Percentiles rank a stretch among this genome's conserved stretches.
phyloP scores from a whole-genome alignment of 495 filamentous ascomycete species.

The Parmelia sp. region DNA sequence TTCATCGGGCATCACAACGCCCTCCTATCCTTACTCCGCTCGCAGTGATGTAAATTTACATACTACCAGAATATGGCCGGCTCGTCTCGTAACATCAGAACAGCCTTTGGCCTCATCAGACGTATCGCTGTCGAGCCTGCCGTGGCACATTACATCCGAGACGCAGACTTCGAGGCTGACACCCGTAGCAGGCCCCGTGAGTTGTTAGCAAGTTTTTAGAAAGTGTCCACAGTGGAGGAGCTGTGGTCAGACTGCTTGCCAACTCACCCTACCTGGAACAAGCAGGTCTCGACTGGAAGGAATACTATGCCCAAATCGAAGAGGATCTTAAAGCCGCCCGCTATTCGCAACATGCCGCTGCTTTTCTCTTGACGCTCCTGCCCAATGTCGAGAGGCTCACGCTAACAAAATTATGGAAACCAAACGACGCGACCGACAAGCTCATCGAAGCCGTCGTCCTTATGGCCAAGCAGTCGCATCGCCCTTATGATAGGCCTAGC shows the following conservation, averaged over 20 bases:
- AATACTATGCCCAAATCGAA: conserved; percentile 31
- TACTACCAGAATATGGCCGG: conserved; percentile 19
- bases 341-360: conserved; percentile 35
- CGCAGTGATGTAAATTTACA: conserved; percentile 30
- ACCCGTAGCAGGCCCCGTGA: conserved; percentile 26
- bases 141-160: conserved; percentile 33
- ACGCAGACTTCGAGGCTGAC: conserved; percentile 29
- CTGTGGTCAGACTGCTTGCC: conserved; percentile 30
- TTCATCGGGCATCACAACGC: conserved; percentile 33
- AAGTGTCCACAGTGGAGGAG: conserved; percentile 26
- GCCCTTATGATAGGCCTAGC: conserved; percentile 19
- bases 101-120: conserved; percentile 30
- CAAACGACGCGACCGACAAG: conserved; percentile 26
- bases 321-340: conserved; percentile 27
- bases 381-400: conserved; percentile 32
- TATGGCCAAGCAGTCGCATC: conserved; percentile 25
- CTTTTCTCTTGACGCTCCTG: conserved; percentile 36
- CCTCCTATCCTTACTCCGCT: too few species aligned
- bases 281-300: conserved; percentile 36
- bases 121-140: conserved; percentile 34
- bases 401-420: conserved; percentile 28
- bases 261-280: conserved; percentile 30
- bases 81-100: conserved; percentile 18
- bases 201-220: conserved; percentile 21
- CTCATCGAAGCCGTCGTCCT: conserved; percentile 27